Conservation (phyloP, 331 rosid species). For the Acacia pycnantha region DNA sequence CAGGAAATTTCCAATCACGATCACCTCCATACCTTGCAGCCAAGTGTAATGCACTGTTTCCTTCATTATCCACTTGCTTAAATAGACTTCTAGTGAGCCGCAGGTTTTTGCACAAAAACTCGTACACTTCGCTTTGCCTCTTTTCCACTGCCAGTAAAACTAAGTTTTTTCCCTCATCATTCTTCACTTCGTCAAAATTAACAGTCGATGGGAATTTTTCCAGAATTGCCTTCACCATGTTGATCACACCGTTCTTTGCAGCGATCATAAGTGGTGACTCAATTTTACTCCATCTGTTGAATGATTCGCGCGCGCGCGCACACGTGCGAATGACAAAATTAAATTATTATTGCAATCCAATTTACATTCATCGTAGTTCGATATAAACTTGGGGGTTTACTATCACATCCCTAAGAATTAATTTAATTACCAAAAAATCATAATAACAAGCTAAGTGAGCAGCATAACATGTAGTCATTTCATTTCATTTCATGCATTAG, state of each 20-base stretch:
- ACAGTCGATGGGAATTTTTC: constrained; percentile 40
- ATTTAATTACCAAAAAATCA: no score
- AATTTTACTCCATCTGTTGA: background rate
- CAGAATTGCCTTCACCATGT: constrained; percentile 51
- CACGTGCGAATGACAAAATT: background rate
- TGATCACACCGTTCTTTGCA: constrained; percentile 50
- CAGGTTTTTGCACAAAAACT: background rate
- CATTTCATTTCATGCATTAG: no score
- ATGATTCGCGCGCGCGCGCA: background rate
- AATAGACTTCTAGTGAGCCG: constrained; percentile 16
- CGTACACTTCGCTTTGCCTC: constrained; percentile 33
- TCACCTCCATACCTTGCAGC: background rate
- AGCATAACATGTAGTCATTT: no score
- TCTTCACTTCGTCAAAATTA: constrained; percentile 14
- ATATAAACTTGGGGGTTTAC: no score
- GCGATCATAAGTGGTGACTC: constrained; percentile 53
- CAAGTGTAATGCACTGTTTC: background rate
- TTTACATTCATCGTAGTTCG: no score
- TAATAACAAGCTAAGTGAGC: no score
- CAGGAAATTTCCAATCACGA: background rate
- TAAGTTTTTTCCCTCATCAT: constrained; percentile 40
- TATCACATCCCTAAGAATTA: no score
- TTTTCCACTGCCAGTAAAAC: constrained; percentile 59
- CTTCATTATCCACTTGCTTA: background rate
- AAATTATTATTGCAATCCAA: no score